Evolutionary conservation across 208 protist species (phyloP).

Genomic region (Crithidia thermophila): DNA sequence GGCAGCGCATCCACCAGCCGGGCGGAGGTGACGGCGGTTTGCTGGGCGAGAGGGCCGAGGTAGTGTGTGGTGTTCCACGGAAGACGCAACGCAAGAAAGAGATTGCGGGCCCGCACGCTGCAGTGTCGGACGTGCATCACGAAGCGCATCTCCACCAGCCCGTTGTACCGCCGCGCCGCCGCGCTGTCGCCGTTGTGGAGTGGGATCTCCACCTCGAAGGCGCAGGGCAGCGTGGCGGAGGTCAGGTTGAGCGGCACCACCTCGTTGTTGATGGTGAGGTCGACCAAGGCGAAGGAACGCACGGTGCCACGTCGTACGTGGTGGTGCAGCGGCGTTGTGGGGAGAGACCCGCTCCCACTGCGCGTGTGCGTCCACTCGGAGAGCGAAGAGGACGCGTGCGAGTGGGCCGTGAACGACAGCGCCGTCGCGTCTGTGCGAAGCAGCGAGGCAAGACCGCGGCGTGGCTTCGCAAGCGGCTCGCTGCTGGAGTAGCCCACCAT

Average conservation of each 20-base stretch:
- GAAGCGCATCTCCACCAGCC: slow-evolving; percentile 26
- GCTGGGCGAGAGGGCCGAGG: slow-evolving; percentile 31
- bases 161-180: slow-evolving; percentile 26
- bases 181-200: background rate
- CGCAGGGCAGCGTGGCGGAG: slow-evolving; percentile 23
- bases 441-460: too few species aligned
- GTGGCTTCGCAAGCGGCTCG: too few species aligned
- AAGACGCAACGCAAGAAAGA: slow-evolving; percentile 22
- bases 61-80: slow-evolving; percentile 48
- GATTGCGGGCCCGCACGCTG: slow-evolving; percentile 20
- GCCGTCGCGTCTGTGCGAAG: too few species aligned
- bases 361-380: background rate
- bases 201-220: slow-evolving; percentile 19
- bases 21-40: slow-evolving; percentile 35
- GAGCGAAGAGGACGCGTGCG: background rate
- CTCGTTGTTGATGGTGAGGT: slow-evolving; percentile 20
- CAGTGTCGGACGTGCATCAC: slow-evolving; percentile 11
- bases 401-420: too few species aligned
- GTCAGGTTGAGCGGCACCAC: slow-evolving; percentile 13
- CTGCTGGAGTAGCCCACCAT: background rate
- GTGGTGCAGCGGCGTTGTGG: background rate
- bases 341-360: background rate
- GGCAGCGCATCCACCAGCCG: slow-evolving; percentile 49
- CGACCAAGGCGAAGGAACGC: slow-evolving; percentile 17
- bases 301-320: background rate